Evolutionary conservation across 176 grass and related monocot species (phyloP), one percentile per base, ranked within the genome.

Genomic region (Oryza officinalis): DNA sequence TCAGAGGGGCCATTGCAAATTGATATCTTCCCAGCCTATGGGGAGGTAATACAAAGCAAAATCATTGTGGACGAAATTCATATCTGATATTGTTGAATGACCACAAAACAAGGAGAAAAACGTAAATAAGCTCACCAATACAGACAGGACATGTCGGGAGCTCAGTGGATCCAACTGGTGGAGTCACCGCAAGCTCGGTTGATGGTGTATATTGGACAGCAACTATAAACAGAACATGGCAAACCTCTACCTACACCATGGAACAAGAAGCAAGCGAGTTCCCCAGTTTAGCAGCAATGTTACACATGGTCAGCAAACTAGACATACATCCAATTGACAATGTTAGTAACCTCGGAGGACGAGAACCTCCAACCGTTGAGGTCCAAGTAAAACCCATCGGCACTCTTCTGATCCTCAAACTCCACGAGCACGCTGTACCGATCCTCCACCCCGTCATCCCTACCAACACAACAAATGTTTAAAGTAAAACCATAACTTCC

Each of bases 331-430:
- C 41, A 64, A 45, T 49, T 25, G 18, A 57, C 6, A 75, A 90
- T 54, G 10, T 46, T 63, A 77, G 75, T n/a, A 80, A 95, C 91
- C 81, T 90, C 93, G 0, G 89, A 90, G 7, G 93, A 92, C 37
- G 93, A 91, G 61, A 98, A 98, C 63, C 89, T 86, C 96, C 96
- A 95, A n/a, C 93, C 96, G 72, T 98, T 98, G 66, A 95, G 84
- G 50, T 95, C 96, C 13, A 95, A 89, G 81, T 95, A 94, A 65
- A 98, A 95, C 28, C 91, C 76, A 20, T 98, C 96, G 0, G 96
- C 85, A 4, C 80, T 91, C 63, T 92, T 88, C 57, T 98, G 96
- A 86, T 98, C 96, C 64, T 90, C 87, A 74, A 98, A 98, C 59
- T 93, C 91, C 28, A 98, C 82, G n/a, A 98, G 76, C 85, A 98